Evolutionary conservation across 257 asterid species (phyloP), one percentile per base, ranked within the genome.

Genomic region (Przewalskia tangutica): DNA sequence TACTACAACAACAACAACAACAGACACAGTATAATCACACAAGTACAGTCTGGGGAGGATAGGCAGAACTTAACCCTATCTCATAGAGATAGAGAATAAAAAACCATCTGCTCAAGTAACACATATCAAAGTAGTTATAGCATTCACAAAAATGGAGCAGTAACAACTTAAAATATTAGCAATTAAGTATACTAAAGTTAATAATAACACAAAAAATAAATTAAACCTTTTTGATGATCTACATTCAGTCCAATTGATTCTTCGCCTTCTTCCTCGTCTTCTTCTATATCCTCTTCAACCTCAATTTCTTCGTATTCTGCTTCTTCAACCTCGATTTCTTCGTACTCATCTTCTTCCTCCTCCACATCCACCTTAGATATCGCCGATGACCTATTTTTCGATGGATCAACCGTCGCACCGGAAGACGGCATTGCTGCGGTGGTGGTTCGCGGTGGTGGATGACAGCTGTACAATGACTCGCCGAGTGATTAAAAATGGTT

Each of bases 261-360:
- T 11, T 20, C 0, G 2, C 8, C 50, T 6, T 44, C 50, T 7
- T 44, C 50, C 8, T 44, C 50, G 7, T 44, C 50, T 7, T 7
- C 50, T 9, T 44, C 50, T 44, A 44, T 44, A 2, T 44, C 50
- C 8, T 77, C 88, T 42, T 85, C 90, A 0, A 80, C 93, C 40
- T 89, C 94, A 38, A 86, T 55, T 58, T 89, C 91, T 82, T 88
- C 91, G 81, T 86, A 82, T 56, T 83, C 78, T 13, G n/a, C 91
- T 56, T 84, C 90, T 13, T 88, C 93, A 0, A 38, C 81, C 42
- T 81, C 84, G 7, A 86, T 82, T 62, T 90, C 93, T 81, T 88
- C 91, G 81, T 86, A 82, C 53, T 83, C 79, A 8, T 36, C 76
- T 50, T 84, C 77, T 27, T 68, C 89, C 8, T 46, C 13, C 38